phyloP scores from a whole-genome alignment of 2,329 filamentous ascomycete genomes.

The Eurotiales sp. region DNA sequence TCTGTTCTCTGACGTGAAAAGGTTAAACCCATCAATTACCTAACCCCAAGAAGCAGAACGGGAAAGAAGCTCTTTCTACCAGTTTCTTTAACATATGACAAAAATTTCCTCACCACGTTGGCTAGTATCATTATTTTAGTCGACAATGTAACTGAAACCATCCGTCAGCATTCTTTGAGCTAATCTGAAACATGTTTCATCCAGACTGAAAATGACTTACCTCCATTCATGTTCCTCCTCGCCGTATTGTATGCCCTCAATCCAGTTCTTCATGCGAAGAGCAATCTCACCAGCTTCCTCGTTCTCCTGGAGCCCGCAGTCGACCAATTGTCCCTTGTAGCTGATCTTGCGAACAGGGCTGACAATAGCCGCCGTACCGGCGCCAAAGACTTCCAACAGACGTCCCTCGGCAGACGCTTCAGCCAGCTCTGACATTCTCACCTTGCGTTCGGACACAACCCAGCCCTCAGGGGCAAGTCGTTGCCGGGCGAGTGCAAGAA shows the following conservation, averaged over 20 bases:
- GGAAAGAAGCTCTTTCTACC: not conserved
- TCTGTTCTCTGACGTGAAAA: too few relatives aligned
- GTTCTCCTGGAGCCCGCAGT: slow-evolving; percentile 74
- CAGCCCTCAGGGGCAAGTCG: slow-evolving; percentile 80
- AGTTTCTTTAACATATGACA: too few relatives aligned
- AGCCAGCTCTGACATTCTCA: slow-evolving; percentile 81
- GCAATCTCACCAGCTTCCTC: slow-evolving; percentile 88
- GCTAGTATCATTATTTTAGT: too few relatives aligned
- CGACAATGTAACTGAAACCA: slow-evolving; percentile 5
- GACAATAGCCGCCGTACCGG: slow-evolving; percentile 91
- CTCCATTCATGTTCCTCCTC: slow-evolving; percentile 93
- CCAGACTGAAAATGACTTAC: slow-evolving; percentile 41
- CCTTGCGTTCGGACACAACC: slow-evolving; percentile 83
- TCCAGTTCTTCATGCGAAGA: slow-evolving; percentile 89
- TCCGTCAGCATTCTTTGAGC: not conserved
- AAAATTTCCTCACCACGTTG: too few relatives aligned
- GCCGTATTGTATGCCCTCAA: slow-evolving; percentile 91
- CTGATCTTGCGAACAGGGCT: slow-evolving; percentile 84
- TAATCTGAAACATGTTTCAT: not conserved
- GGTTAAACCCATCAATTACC: too few relatives aligned
- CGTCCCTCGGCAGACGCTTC: slow-evolving; percentile 80
- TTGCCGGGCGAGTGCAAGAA: slow-evolving; percentile 82
- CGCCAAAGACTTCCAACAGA: slow-evolving; percentile 86
- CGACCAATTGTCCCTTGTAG: slow-evolving; percentile 77
- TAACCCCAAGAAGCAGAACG: too few relatives aligned